phyloP scores from a whole-genome alignment of 1,139 yeast species.

The Zygosaccharomyces pseudobailii region DNA sequence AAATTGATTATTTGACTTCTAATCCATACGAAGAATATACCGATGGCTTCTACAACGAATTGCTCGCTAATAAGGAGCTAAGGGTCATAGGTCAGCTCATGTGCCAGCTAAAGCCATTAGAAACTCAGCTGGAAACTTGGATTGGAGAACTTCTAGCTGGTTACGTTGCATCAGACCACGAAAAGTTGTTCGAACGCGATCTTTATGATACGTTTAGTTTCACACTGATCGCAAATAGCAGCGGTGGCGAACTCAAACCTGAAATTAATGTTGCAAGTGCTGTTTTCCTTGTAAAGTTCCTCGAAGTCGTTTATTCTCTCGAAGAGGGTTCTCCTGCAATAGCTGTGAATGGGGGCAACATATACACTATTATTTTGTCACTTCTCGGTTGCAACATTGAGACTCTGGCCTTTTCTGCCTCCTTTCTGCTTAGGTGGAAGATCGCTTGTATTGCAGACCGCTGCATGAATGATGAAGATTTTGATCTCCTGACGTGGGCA shows the following conservation, averaged over 20 bases:
- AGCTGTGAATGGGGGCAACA: background rate
- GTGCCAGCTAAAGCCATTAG: conserved; percentile 7
- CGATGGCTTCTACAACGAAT: background rate
- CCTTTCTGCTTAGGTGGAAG: conserved; percentile 29
- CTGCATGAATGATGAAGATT: conserved; percentile 9
- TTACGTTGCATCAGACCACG: conserved; percentile 7
- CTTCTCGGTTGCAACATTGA: conserved; percentile 21
- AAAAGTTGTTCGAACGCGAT: conserved; percentile 9
- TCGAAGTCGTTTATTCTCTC: conserved; percentile 16
- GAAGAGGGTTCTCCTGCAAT: conserved; percentile 4
- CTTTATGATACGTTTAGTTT: conserved; percentile 7
- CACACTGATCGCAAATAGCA: no score
- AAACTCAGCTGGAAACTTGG: conserved; percentile 11
- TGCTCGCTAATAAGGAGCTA: conserved; percentile 2
- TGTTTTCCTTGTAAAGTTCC: conserved; percentile 11
- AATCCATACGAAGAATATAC: conserved; percentile 1
- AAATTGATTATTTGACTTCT: conserved; percentile 4
- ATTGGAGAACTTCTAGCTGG: conserved; percentile 3
- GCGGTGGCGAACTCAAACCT: background rate
- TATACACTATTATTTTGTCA: conserved; percentile 18
- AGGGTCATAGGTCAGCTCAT: conserved; percentile 11
- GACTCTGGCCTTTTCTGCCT: conserved; percentile 14
- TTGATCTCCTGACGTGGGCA: conserved; percentile 42
- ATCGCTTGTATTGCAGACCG: conserved; percentile 9
- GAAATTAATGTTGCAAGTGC: conserved; percentile 5